Percentiles rank a stretch among this genome's conserved stretches.
Evolutionary conservation across 495 filamentous ascomycete species (phyloP).

Genomic region (Aspergillus haitiensis): DNA sequence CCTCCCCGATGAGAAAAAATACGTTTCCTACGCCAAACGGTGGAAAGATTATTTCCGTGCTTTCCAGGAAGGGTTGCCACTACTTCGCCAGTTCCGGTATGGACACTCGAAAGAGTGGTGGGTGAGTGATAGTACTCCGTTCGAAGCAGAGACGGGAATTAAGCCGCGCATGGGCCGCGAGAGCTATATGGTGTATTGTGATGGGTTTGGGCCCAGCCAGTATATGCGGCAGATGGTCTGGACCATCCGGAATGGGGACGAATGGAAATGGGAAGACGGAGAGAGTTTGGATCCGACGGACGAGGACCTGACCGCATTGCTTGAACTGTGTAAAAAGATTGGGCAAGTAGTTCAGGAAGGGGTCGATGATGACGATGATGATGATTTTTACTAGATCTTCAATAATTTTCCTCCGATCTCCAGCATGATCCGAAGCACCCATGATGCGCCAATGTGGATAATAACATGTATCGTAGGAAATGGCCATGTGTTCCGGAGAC

Average conservation of each 20-base stretch:
- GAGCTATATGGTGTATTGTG: conserved; percentile 19
- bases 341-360: neutral
- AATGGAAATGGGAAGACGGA: neutral
- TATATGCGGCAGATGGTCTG: conserved; percentile 17
- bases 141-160: conserved; percentile 20
- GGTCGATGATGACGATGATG: neutral
- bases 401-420: too few species aligned
- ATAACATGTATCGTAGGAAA: too few species aligned
- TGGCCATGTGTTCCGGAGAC: too few species aligned
- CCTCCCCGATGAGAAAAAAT: neutral
- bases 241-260: neutral
- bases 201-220: conserved; percentile 15
- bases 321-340: neutral
- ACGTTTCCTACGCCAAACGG: conserved; percentile 20
- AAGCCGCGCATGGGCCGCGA: conserved; percentile 12
- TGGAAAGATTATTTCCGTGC: conserved; percentile 28
- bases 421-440: too few species aligned
- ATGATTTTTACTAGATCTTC: neutral
- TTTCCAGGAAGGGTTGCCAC: conserved; percentile 15
- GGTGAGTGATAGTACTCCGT: conserved; percentile 14
- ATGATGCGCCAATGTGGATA: too few species aligned
- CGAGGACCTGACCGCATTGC: conserved; percentile 8
- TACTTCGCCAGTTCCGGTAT: conserved; percentile 22
- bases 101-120: conserved; percentile 14
- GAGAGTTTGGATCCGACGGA: neutral